Conservation (phyloP, 352 stramenopile species). For the Phytopythium mirpurense region DNA sequence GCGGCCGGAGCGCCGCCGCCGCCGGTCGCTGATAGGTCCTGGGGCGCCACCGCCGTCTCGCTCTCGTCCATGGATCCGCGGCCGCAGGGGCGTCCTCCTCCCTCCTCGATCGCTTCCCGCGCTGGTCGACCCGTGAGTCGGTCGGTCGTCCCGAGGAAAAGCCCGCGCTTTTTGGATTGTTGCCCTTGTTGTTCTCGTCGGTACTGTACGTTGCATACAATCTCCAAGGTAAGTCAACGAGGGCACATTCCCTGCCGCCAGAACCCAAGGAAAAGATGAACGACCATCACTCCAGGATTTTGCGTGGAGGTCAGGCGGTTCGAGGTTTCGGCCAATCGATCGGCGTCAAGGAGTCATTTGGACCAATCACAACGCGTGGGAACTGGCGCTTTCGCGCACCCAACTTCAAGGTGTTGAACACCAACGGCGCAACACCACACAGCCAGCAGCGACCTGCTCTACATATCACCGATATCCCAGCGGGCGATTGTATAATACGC, state of each 20-base stretch:
- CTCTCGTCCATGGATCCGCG: neutral
- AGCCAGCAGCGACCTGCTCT: too few relatives aligned
- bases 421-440: neutral
- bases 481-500: too few relatives aligned
- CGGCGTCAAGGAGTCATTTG: neutral
- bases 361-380: neutral
- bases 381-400: neutral
- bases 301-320: slow-evolving; percentile 5
- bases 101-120: neutral
- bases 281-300: slow-evolving; percentile 4
- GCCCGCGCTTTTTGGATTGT: slow-evolving; percentile 4
- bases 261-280: slow-evolving; percentile 2
- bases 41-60: neutral
- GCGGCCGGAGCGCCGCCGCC: neutral
- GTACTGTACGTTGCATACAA: neutral
- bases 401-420: slow-evolving; percentile 1
- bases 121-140: neutral
- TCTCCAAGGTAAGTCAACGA: neutral
- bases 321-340: neutral
- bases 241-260: neutral
- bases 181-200: neutral
- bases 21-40: neutral
- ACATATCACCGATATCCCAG: too few relatives aligned
- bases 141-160: neutral
- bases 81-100: neutral